A percentile compares a stretch with the other conserved stretches of the same genome.
Evolutionary conservation across 192 early-diverging fungal species (phyloP).

Genomic region (Mortierella claussenii): DNA sequence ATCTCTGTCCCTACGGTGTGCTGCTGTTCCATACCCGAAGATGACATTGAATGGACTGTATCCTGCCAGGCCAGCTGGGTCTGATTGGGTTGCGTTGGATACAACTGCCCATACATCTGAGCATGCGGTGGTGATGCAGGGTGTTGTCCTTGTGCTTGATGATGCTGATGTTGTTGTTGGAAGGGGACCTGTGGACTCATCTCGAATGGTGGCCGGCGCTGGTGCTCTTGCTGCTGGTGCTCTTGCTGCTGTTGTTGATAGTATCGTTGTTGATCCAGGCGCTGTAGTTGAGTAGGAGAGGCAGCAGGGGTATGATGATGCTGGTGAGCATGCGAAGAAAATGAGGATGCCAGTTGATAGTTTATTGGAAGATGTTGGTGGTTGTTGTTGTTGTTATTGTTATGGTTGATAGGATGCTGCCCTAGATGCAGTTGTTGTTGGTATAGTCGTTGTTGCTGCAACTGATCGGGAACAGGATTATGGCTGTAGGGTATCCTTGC

Average conservation of each 20-base stretch:
- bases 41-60: slow-evolving; percentile 22
- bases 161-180: too few relatives aligned
- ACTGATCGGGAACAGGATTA: neutral
- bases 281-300: neutral
- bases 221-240: slow-evolving; percentile 7
- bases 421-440: slow-evolving; percentile 16
- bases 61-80: neutral
- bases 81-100: slow-evolving; percentile 4
- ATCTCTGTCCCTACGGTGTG: slow-evolving; percentile 35
- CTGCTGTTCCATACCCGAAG: slow-evolving; percentile 15
- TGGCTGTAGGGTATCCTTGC: slow-evolving; percentile 12
- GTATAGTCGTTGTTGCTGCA: slow-evolving; percentile 9
- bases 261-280: slow-evolving; percentile 9
- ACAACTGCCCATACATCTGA: neutral
- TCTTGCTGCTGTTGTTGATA: slow-evolving; percentile 14
- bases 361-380: too few relatives aligned
- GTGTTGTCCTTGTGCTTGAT: too few relatives aligned
- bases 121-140: too few relatives aligned
- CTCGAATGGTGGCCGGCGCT: neutral
- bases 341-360: too few relatives aligned
- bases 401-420: neutral
- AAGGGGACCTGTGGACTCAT: neutral
- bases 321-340: neutral
- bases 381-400: slow-evolving; percentile 11
- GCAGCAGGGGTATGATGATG: neutral